Evolutionary conservation across 192 early-diverging fungal genomes (phyloP), one percentile per base, ranked within the genome.

Genomic region (Diversispora epigaea): DNA sequence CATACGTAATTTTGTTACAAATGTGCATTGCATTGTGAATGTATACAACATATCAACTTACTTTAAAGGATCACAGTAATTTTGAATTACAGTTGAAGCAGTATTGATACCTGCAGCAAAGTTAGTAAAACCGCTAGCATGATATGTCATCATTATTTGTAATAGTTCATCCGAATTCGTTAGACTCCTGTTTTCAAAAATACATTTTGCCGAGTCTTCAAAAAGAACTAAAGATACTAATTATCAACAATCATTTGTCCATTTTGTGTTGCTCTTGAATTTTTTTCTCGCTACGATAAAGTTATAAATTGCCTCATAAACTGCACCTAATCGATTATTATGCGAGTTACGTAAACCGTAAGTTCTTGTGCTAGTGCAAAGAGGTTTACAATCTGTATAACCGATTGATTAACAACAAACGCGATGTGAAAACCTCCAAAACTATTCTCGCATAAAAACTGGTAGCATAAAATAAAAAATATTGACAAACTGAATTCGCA

Each of bases 371-470:
- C 45, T 62, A 25, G 6, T 9, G 46, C 46, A 46, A 52, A 17
- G 57, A 44, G 68, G 76, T 22, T 19, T 3, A n/a, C 21, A 56
- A 25, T 77, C 76, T 0, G 0, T 8, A 8, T 0, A 12, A 52
- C 0, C 10, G 55, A 77, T 77, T 0, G 76, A 77, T 21, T 69
- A 66, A 0, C 69, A 22, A 69, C 55, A 66, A 54, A 77, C 69
- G 4, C 46, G 22, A 77, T 77, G 56, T 77, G 76, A 45, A 71
- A 77, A 21, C 57, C 19, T 4, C 64, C 63, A 66, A 47, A 6
- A 55, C 41, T 76, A 68, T 81, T 81, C 19, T 71, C 63, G 25
- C 80, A 81, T 6, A 39, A 44, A 57, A 81, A 81, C 14, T 54
- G n/a, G n/a, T 11, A 54, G n/a, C 10, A 17, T 0, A 4, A 14